phyloP scores from a whole-genome alignment of 1,284 basidiomycete genomes.

The Ceratobasidium papillatum region DNA sequence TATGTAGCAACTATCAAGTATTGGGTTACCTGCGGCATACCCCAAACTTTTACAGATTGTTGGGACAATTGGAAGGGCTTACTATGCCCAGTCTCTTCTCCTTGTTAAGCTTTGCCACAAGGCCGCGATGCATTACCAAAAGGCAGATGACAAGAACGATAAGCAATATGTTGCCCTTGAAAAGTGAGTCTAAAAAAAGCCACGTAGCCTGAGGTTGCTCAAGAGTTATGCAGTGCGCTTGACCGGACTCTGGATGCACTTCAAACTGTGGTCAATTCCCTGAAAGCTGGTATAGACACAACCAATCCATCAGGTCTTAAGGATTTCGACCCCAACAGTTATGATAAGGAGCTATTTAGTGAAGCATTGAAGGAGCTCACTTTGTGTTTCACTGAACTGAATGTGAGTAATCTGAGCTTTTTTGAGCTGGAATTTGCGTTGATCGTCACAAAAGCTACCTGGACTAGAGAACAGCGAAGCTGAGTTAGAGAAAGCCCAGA shows the following conservation, averaged over 20 bases:
- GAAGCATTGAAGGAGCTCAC: not conserved
- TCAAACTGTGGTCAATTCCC: not conserved
- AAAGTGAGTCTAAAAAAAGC: not conserved
- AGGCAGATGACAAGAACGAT: not conserved
- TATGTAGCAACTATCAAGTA: not conserved
- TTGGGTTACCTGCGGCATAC: not conserved
- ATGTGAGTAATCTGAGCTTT: not conserved
- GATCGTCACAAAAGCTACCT: not conserved
- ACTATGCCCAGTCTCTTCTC: not conserved
- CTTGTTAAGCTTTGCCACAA: not conserved
- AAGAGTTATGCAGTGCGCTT: not conserved
- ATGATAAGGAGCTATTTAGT: not conserved
- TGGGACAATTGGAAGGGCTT: not conserved
- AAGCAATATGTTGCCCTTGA: slow-evolving; percentile 1
- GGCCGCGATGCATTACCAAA: not conserved
- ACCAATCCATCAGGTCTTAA: not conserved
- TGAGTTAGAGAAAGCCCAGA: not conserved
- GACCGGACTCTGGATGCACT: not conserved
- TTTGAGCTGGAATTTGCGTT: not conserved
- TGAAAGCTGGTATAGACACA: not conserved
- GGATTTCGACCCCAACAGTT: not conserved
- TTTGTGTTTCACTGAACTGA: not conserved
- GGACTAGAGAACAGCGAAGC: not conserved
- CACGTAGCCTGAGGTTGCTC: not conserved
- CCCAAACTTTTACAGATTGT: not conserved